Base-by-base conservation (phyloP, 805 yeast species). In the Candida berthetii region DNA sequence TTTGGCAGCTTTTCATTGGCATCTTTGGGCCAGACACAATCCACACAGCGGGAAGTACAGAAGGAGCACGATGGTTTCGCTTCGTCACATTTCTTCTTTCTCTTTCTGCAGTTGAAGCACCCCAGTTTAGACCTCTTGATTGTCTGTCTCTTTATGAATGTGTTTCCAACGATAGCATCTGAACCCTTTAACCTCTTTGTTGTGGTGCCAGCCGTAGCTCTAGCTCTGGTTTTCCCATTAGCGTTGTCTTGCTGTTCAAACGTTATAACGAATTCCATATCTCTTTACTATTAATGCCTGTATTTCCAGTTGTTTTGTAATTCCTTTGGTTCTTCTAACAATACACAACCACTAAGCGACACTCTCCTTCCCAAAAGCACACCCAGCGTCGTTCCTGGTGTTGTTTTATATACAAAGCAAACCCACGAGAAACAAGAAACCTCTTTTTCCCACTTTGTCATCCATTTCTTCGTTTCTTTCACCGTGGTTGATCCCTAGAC, bases 11-110 rank as follows among this genome's bases (percentile, higher is more conserved):
- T 40, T 40, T 53, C 49, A 3, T 41, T 45, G 4, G 20, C 10
- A 3, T 45, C 41, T 8, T 41, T 38, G 3, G 59, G 59, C 58
- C 59, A 53, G 2, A 46, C 43, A 40, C 50, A 67, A 41, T 36
- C 57, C 50, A 55, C 43, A 19, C 54, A 44, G 46, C 70, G 66
- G 9, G 58, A 45, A 8, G 53, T 38, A 49, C 81, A 75, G 36
- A 68, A 68, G 8, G 62, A 57, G 44, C 73, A 67, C 43, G 52
- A 49, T 4, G 73, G 72, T 40, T 58, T 68, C 17, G 55, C 60
- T 49, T 77, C 81, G 48, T 76, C 81, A 58, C 85, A 79, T 64
- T 79, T 79, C 66, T 80, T 71, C 64, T 80, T 79, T 50, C 84
- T 67, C 52, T 72, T 74, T 34, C 85, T 68, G 54, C 55, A 51